phyloP scores from a whole-genome alignment of 2,329 filamentous ascomycete genomes.

The Raffaelea deltoideospora region DNA sequence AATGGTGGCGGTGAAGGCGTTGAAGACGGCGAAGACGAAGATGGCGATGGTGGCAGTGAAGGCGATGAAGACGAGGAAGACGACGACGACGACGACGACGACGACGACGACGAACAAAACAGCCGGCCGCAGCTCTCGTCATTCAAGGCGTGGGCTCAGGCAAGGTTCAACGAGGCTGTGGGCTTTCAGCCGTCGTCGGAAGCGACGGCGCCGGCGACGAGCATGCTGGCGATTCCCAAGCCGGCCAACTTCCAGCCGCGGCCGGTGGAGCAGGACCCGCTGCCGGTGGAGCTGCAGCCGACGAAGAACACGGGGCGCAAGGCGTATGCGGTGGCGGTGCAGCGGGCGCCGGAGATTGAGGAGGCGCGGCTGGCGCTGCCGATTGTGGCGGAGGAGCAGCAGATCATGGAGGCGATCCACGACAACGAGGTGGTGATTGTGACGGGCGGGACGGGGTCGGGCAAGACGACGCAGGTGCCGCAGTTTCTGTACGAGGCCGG shows the following conservation, averaged over 20 bases:
- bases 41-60: conserved; percentile 21
- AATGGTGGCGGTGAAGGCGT: conserved; percentile 10
- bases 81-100: conserved; percentile 17
- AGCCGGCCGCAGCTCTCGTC: conserved; percentile 32
- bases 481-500: conserved; percentile 93
- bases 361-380: conserved; percentile 65
- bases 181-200: conserved; percentile 38
- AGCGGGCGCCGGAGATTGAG: conserved; percentile 59
- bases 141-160: conserved; percentile 88
- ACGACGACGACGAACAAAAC: conserved; percentile 18
- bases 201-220: conserved; percentile 16
- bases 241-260: conserved; percentile 51
- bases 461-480: conserved; percentile 94
- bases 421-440: conserved; percentile 82
- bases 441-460: conserved; percentile 88
- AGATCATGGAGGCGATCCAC: conserved; percentile 94
- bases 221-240: conserved; percentile 33
- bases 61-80: conserved; percentile 9
- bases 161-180: conserved; percentile 70
- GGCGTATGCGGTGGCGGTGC: conserved; percentile 59
- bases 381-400: conserved; percentile 88
- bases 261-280: conserved; percentile 52
- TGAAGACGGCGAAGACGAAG: conserved; percentile 18
- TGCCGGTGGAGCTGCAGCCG: conserved; percentile 50
- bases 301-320: conserved; percentile 50